Percentiles rank a stretch among this genome's conserved stretches.
phyloP scores from a whole-genome alignment of 345 rosid species.

The Rhodamnia rubescens region DNA sequence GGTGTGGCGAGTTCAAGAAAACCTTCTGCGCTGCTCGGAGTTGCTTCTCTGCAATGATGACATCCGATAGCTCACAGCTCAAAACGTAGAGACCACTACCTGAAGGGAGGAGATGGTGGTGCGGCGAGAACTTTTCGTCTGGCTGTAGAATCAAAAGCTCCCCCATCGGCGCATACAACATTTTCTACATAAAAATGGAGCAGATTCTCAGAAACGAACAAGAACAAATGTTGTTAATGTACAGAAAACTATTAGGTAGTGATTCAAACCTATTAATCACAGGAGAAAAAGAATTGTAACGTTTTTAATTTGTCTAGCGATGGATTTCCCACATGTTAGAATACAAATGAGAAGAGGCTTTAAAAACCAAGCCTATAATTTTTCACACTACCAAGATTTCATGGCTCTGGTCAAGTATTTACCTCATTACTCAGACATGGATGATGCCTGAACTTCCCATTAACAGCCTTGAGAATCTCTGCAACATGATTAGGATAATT shows the following conservation, averaged over 20 bases:
- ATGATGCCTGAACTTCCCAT: constrained; percentile 71
- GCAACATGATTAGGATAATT: constrained; percentile 74
- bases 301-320: neutral
- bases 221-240: neutral
- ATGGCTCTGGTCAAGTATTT: neutral
- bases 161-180: constrained; percentile 85
- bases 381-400: neutral
- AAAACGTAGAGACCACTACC: constrained; percentile 80
- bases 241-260: neutral
- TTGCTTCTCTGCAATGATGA: constrained; percentile 37
- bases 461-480: constrained; percentile 76
- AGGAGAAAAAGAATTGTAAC: neutral
- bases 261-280: neutral
- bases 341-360: neutral
- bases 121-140: constrained; percentile 75
- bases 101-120: constrained; percentile 79
- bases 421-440: constrained; percentile 89
- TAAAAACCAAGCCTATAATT: neutral
- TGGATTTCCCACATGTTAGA: neutral
- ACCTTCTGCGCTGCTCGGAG: constrained; percentile 56
- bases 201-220: neutral
- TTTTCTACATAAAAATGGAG: constrained; percentile 35
- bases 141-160: constrained; percentile 92
- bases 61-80: constrained; percentile 27
- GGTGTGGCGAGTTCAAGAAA: constrained; percentile 96